These are phyloP conservation scores for Suillus bovinus DNA, from an alignment of 768 basidiomycete genomes.

Conservation along the genomic window DNA sequence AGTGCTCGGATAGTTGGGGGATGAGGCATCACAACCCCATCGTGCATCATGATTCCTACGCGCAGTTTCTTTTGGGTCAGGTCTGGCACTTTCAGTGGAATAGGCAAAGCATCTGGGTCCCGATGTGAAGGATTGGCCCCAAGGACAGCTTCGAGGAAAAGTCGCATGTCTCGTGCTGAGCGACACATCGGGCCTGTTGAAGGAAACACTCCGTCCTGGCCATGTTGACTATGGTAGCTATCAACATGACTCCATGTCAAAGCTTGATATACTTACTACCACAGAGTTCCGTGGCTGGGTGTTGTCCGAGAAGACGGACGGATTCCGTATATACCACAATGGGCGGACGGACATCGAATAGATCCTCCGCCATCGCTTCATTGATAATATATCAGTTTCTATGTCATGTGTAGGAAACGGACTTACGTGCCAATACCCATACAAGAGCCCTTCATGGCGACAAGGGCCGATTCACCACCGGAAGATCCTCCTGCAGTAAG, in stretches of 20 bases:
- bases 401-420: constrained; percentile 12
- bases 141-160: constrained; percentile 24
- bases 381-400: background rate
- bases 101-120: constrained; percentile 38
- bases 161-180: constrained; percentile 27
- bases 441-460: constrained; percentile 46
- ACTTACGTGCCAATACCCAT: constrained; percentile 43
- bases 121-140: constrained; percentile 39
- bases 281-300: constrained; percentile 15
- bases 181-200: constrained; percentile 29
- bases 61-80: constrained; percentile 30
- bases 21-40: constrained; percentile 39
- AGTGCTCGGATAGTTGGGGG: constrained; percentile 46
- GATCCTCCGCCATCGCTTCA: constrained; percentile 35
- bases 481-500: constrained; percentile 51
- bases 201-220: constrained; percentile 18
- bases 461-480: constrained; percentile 50
- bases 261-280: constrained; percentile 21
- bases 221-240: constrained; percentile 25
- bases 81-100: constrained; percentile 28
- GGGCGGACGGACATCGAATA: constrained; percentile 40
- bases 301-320: constrained; percentile 39
- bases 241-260: constrained; percentile 9
- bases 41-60: constrained; percentile 36
- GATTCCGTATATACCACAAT: constrained; percentile 42